Conservation (phyloP, 495 filamentous ascomycete genomes). For the Penicillium ochrochloron region DNA sequence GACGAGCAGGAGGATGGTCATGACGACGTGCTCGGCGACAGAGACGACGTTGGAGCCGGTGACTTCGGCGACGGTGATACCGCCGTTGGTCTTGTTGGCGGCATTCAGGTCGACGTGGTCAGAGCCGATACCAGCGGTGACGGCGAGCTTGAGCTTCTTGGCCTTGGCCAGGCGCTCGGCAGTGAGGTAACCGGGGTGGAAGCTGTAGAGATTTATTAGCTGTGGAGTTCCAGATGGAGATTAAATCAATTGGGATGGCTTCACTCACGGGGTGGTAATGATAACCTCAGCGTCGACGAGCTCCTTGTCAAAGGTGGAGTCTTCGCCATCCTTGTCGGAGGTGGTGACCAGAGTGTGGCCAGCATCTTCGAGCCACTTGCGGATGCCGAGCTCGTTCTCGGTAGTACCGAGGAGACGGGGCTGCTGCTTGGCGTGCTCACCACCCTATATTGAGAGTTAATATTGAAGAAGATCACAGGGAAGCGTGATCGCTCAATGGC, state of each 20-base stretch:
- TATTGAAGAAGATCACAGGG: neutral
- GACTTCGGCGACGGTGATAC: slow-evolving; percentile 95
- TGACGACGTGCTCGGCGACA: slow-evolving; percentile 93
- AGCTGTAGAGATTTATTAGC: slow-evolving; percentile 55
- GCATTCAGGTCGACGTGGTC: slow-evolving; percentile 97
- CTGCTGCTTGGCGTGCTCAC: slow-evolving; percentile 72
- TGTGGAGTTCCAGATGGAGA: neutral
- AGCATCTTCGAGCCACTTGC: slow-evolving; percentile 94
- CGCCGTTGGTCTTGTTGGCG: slow-evolving; percentile 98
- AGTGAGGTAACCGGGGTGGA: slow-evolving; percentile 98
- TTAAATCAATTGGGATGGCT: neutral
- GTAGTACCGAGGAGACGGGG: slow-evolving; percentile 90
- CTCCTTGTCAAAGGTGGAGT: slow-evolving; percentile 93
- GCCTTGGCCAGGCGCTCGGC: slow-evolving; percentile 95
- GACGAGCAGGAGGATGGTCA: slow-evolving; percentile 96
- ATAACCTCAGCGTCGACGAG: slow-evolving; percentile 97
- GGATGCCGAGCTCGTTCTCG: slow-evolving; percentile 95
- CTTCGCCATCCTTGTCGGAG: slow-evolving; percentile 93
- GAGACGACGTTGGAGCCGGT: slow-evolving; percentile 93
- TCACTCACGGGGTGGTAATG: slow-evolving; percentile 93
- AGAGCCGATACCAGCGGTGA: slow-evolving; percentile 97
- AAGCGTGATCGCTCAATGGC: neutral
- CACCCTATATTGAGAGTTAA: slow-evolving; percentile 53
- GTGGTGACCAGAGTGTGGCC: slow-evolving; percentile 97
- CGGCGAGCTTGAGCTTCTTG: slow-evolving; percentile 96